These are phyloP conservation scores for Chytriomyces confervae DNA, from an alignment of 192 early-diverging fungal species.

Conservation along the genomic window DNA sequence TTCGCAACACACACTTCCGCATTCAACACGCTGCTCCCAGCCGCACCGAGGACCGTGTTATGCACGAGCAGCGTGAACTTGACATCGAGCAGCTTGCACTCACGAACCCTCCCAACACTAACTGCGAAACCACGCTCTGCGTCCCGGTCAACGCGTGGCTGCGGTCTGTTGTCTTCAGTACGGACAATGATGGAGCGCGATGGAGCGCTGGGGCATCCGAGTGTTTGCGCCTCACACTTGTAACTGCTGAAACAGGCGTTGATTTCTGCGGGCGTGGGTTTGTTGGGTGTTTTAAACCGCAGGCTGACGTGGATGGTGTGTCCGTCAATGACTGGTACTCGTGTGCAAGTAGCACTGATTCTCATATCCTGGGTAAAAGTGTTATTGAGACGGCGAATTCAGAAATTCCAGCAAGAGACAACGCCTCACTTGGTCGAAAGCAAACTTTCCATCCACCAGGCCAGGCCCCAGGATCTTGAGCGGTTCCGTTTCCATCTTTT, in stretches of 20 bases:
- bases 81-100: slow-evolving; percentile 87
- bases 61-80: slow-evolving; percentile 91
- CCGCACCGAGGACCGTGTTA: slow-evolving; percentile 97
- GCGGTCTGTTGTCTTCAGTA: slow-evolving; percentile 79
- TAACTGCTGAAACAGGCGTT: slow-evolving; percentile 72
- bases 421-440: not conserved
- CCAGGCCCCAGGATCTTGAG: slow-evolving; percentile 84
- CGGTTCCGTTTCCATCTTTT: slow-evolving; percentile 95
- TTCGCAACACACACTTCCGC: slow-evolving; percentile 92
- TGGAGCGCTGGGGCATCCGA: slow-evolving; percentile 83
- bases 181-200: slow-evolving; percentile 75
- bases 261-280: slow-evolving; percentile 79
- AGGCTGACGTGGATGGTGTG: slow-evolving; percentile 91
- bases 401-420: not conserved
- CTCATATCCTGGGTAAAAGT: slow-evolving; percentile 48
- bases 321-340: slow-evolving; percentile 95
- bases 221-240: slow-evolving; percentile 78
- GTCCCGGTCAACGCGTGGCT: slow-evolving; percentile 91
- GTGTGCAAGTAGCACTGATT: slow-evolving; percentile 96
- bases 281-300: slow-evolving; percentile 71
- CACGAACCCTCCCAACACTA: slow-evolving; percentile 88
- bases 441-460: slow-evolving; percentile 17
- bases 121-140: slow-evolving; percentile 85
- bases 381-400: not conserved
- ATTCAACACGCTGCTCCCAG: slow-evolving; percentile 90